phyloP scores from a whole-genome alignment of 768 basidiomycete genomes.

The Tricholoma sp. region DNA sequence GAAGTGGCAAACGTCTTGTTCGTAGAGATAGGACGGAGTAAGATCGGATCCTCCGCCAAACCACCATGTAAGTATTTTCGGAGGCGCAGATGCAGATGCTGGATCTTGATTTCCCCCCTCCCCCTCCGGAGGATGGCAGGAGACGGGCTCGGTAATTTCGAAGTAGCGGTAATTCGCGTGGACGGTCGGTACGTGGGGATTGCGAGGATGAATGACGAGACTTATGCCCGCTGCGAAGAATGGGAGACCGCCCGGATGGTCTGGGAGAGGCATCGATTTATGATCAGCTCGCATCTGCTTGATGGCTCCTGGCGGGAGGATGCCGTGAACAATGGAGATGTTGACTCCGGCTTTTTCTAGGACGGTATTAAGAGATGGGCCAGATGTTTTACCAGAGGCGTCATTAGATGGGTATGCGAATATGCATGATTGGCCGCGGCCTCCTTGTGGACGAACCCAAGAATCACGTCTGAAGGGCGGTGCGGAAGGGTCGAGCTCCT shows the following conservation, averaged over 20 bases:
- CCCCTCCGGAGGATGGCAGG: too few species aligned
- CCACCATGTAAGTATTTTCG: constrained; percentile 90
- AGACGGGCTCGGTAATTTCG: constrained; percentile 69
- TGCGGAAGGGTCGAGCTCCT: constrained; percentile 69
- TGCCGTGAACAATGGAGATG: constrained; percentile 86
- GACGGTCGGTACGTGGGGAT: constrained; percentile 90
- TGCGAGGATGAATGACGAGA: constrained; percentile 90
- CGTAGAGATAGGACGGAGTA: constrained; percentile 89
- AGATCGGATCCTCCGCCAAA: constrained; percentile 96
- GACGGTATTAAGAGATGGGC: constrained; percentile 37
- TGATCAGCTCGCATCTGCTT: constrained; percentile 96
- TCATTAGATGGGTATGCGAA: constrained; percentile 53
- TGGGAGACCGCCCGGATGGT: constrained; percentile 62
- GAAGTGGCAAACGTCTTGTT: constrained; percentile 84
- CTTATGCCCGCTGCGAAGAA: constrained; percentile 94
- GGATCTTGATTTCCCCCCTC: too few species aligned
- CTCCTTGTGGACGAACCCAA: constrained; percentile 71
- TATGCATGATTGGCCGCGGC: constrained; percentile 78
- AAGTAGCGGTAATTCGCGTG: constrained; percentile 99
- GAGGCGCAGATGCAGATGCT: constrained; percentile 31
- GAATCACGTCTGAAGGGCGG: constrained; percentile 79
- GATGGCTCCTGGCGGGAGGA: constrained; percentile 83
- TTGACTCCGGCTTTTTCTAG: constrained; percentile 98
- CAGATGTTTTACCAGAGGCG: too few species aligned
- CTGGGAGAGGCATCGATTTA: constrained; percentile 61